Conservation (phyloP, 2,329 filamentous ascomycete species). For the Diplodia mutila region DNA sequence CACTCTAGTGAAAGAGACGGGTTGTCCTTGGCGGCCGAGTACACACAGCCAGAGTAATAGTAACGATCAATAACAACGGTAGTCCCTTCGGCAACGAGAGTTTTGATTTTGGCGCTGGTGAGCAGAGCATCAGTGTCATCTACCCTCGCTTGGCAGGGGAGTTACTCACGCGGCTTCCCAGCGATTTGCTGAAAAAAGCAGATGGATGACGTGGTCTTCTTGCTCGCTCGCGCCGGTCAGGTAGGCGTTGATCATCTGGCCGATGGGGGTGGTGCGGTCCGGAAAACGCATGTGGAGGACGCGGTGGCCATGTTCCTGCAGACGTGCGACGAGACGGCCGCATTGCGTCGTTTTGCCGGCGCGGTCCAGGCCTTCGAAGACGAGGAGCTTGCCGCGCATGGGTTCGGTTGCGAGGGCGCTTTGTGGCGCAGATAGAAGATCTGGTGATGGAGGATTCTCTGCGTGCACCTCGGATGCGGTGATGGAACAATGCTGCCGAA, state of each 20-base stretch:
- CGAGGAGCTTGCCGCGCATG: conserved; percentile 72
- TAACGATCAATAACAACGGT: conserved; percentile 90
- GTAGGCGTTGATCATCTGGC: conserved; percentile 84
- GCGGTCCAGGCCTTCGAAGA: conserved; percentile 86
- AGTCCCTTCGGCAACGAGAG: conserved; percentile 56
- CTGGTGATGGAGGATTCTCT: too few relatives aligned
- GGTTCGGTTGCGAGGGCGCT: not conserved
- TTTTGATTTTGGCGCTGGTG: conserved; percentile 11
- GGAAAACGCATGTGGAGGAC: conserved; percentile 69
- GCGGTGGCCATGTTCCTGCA: conserved; percentile 55
- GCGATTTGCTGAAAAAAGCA: conserved; percentile 87
- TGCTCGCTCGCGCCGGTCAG: conserved; percentile 72
- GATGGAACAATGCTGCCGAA: not conserved
- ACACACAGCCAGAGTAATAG: conserved; percentile 92
- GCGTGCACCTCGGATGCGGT: too few relatives aligned
- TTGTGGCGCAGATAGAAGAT: not conserved
- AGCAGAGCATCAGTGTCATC: not conserved
- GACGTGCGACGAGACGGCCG: conserved; percentile 62
- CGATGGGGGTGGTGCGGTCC: conserved; percentile 85
- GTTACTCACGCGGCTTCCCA: conserved; percentile 68
- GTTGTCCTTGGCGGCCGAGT: conserved; percentile 85
- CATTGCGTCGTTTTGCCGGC: conserved; percentile 94
- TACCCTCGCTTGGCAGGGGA: not conserved
- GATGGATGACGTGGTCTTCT: conserved; percentile 87
- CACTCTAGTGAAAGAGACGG: conserved; percentile 71